Evolutionary conservation across 2,329 filamentous ascomycete species (phyloP).

Genomic region (Aspergillus pseudotamarii): DNA sequence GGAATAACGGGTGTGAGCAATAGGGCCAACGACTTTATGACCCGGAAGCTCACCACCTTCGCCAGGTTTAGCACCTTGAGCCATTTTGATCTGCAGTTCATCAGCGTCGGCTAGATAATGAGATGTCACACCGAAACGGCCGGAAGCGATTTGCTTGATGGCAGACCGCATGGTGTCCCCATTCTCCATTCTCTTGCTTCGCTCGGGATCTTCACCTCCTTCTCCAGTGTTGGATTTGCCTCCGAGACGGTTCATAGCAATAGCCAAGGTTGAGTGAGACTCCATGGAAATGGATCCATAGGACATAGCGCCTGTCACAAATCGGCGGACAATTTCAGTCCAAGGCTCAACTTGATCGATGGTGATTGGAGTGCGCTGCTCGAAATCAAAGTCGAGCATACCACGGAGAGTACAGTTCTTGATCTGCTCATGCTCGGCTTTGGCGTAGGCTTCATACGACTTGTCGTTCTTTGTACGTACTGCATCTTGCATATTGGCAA

Average conservation of each 20-base stretch:
- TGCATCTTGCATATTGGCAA: slow-evolving; percentile 96
- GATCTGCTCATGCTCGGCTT: slow-evolving; percentile 92
- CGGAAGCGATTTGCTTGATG: slow-evolving; percentile 96
- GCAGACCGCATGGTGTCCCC: slow-evolving; percentile 96
- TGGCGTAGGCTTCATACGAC: slow-evolving; percentile 95
- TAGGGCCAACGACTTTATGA: slow-evolving; percentile 93
- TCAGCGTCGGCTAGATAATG: slow-evolving; percentile 94
- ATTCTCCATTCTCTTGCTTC: slow-evolving; percentile 81
- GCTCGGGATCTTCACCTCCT: slow-evolving; percentile 92
- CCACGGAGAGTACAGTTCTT: slow-evolving; percentile 94
- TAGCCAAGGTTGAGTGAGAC: slow-evolving; percentile 90
- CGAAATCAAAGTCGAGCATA: slow-evolving; percentile 94
- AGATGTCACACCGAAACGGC: slow-evolving; percentile 93
- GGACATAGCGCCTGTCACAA: slow-evolving; percentile 97
- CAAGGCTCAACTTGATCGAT: slow-evolving; percentile 97
- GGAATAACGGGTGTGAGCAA: slow-evolving; percentile 91
- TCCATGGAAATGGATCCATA: slow-evolving; percentile 99
- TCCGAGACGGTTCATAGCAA: slow-evolving; percentile 95
- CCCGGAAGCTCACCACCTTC: slow-evolving; percentile 96
- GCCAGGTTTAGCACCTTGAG: slow-evolving; percentile 95
- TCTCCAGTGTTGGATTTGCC: slow-evolving; percentile 98
- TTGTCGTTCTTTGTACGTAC: slow-evolving; percentile 98
- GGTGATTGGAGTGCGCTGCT: slow-evolving; percentile 78
- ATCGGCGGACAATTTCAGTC: slow-evolving; percentile 95
- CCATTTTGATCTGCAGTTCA: slow-evolving; percentile 99